Evolutionary conservation across 495 filamentous ascomycete genomes (phyloP).

Genomic region (Podospora anserina): DNA sequence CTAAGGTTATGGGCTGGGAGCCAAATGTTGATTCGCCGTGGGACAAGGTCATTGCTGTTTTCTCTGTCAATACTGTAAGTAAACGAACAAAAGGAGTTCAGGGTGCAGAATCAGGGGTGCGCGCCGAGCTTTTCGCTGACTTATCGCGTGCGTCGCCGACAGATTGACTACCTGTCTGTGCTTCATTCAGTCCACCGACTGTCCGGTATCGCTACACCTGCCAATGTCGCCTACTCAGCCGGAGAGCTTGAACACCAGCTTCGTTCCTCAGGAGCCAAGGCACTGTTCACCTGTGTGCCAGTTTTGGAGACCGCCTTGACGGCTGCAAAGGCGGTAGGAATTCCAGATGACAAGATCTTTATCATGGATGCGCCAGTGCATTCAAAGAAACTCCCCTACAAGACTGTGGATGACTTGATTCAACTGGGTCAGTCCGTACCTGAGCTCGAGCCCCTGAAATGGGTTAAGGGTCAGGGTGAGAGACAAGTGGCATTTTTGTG

Average conservation of each 20-base stretch:
- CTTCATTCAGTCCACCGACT: slow-evolving; percentile 74
- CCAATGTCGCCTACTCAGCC: slow-evolving; percentile 78
- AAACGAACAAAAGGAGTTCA: not conserved
- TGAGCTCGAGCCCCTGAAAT: slow-evolving; percentile 61
- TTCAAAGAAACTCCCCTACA: slow-evolving; percentile 55
- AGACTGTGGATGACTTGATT: slow-evolving; percentile 68
- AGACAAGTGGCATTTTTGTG: slow-evolving; percentile 79
- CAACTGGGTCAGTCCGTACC: slow-evolving; percentile 60
- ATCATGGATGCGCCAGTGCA: slow-evolving; percentile 65
- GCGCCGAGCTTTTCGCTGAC: slow-evolving; percentile 15
- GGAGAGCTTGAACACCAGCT: slow-evolving; percentile 77
- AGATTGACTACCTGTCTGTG: slow-evolving; percentile 80
- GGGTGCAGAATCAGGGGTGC: not conserved
- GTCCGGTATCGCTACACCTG: slow-evolving; percentile 71
- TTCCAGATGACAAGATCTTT: slow-evolving; percentile 71
- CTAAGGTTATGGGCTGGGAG: slow-evolving; percentile 70
- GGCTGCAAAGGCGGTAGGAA: slow-evolving; percentile 63
- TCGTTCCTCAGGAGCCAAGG: slow-evolving; percentile 68
- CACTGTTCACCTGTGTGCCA: slow-evolving; percentile 75
- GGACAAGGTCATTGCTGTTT: slow-evolving; percentile 80
- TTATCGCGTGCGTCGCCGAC: not conserved
- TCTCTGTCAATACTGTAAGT: slow-evolving; percentile 75
- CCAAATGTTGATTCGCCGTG: slow-evolving; percentile 74
- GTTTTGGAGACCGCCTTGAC: slow-evolving; percentile 67
- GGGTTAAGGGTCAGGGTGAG: slow-evolving; percentile 70